Evolutionary conservation across 495 filamentous ascomycete genomes (phyloP), one percentile per base, ranked within the genome.

Genomic region (Xylaria sp.): DNA sequence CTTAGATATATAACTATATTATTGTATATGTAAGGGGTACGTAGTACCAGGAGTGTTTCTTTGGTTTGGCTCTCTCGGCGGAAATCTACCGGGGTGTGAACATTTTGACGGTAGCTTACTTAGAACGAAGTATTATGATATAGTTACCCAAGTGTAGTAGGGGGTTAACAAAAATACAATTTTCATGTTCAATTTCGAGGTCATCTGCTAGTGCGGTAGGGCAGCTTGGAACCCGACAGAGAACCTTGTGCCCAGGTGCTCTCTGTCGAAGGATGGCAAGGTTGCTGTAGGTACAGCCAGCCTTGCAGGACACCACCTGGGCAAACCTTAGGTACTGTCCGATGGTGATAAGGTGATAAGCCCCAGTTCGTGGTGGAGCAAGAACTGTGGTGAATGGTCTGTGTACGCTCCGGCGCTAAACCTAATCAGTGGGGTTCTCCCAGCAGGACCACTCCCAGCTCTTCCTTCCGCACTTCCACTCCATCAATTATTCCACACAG

Each of bases 401-500:
- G 41, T 37, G 55, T 26, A 40, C 26, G 3, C 6, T n/a, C 31
- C 40, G 41, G 24, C 68, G 37, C 70, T 72, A 72, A 67, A 62
- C 70, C 63, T 50, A 40, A 37, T 53, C 43, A 43, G 70, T 44
- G 35, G 52, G 64, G 43, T 17, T 57, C 65, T 50, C 52, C 31
- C 21, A 50, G 41, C 55, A 58, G 62, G 63, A 72, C 53, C 62
- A 67, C 70, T 68, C 63, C 64, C 43, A 68, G 70, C 70, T 67
- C 62, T 67, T 53, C 64, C 68, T 50, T 72, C 70, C 70, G 63
- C 70, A 46, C 64, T 68, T 68, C 62, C 70, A 67, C 57, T 72
- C 63, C 70, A 26, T 76, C 77, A 73, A 79, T 77, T 74, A 75
- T 79, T 74, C 73, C 77, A 74, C 73, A 77, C 77, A 72, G 76